phyloP scores from a whole-genome alignment of 768 basidiomycete species.

The Tubosaeta sp. region DNA sequence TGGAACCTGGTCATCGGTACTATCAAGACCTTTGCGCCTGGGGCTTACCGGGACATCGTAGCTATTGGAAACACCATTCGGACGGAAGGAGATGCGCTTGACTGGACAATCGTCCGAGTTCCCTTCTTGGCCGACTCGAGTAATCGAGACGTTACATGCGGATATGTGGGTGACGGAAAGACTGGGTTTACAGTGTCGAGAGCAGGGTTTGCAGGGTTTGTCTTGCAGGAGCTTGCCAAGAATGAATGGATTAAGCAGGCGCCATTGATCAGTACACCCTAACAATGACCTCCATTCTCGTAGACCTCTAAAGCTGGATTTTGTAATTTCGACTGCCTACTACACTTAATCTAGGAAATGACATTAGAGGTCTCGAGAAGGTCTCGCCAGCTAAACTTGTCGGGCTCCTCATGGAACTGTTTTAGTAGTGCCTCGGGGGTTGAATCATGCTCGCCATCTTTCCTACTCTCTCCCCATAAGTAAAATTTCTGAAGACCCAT shows the following conservation, averaged over 20 bases:
- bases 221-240: slow-evolving; percentile 51
- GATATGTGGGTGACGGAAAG: slow-evolving; percentile 65
- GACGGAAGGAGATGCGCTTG: slow-evolving; percentile 43
- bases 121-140: slow-evolving; percentile 53
- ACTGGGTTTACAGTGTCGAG: slow-evolving; percentile 49
- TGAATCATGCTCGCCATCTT: slow-evolving; percentile 2
- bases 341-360: slow-evolving; percentile 6
- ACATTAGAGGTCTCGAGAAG: slow-evolving; percentile 51
- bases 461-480: slow-evolving; percentile 45
- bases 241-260: slow-evolving; percentile 54
- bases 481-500: slow-evolving; percentile 86
- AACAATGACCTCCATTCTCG: too few relatives aligned
- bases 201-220: slow-evolving; percentile 57
- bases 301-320: too few relatives aligned
- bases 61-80: slow-evolving; percentile 57
- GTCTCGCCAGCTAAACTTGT: slow-evolving; percentile 79
- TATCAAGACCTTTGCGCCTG: slow-evolving; percentile 39
- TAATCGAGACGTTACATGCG: slow-evolving; percentile 46
- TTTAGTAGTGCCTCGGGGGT: slow-evolving; percentile 45
- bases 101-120: slow-evolving; percentile 71
- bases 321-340: not conserved
- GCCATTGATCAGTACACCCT: slow-evolving; percentile 28
- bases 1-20: slow-evolving; percentile 36
- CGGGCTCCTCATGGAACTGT: slow-evolving; percentile 74
- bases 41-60: slow-evolving; percentile 66